phyloP scores from a whole-genome alignment of 441 rosid species.

The Erodium trifolium region DNA sequence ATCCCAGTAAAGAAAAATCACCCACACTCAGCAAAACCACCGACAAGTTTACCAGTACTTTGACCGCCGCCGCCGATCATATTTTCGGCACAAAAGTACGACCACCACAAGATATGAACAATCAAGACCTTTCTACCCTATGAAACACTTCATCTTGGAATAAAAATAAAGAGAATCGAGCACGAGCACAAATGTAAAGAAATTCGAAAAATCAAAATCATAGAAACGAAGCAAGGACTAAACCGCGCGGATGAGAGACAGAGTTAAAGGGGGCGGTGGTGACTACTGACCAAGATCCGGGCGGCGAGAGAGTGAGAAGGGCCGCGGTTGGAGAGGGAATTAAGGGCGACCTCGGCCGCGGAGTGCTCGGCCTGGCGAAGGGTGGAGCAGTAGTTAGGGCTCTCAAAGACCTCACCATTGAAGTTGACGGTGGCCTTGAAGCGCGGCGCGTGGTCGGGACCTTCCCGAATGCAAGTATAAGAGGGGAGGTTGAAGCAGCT shows the following conservation, averaged over 20 bases:
- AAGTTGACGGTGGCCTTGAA: slow-evolving; percentile 92
- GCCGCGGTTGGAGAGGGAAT: slow-evolving; percentile 78
- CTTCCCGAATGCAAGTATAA: slow-evolving; percentile 85
- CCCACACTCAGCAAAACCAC: no score
- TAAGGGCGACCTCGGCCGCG: slow-evolving; percentile 95
- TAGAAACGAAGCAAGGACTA: neutral
- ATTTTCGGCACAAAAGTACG: neutral
- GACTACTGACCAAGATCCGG: slow-evolving; percentile 51
- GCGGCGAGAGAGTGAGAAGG: slow-evolving; percentile 95
- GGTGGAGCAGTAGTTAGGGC: slow-evolving; percentile 83
- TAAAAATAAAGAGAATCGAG: neutral
- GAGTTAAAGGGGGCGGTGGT: neutral
- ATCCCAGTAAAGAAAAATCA: no score
- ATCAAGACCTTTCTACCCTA: neutral
- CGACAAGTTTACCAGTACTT: no score
- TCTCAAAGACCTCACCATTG: slow-evolving; percentile 91
- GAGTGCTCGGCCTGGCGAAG: slow-evolving; percentile 99
- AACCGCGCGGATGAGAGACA: no score
- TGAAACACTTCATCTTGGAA: neutral
- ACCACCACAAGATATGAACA: neutral
- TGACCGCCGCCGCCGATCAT: neutral
- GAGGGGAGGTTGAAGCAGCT: slow-evolving; percentile 59
- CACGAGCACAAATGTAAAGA: neutral
- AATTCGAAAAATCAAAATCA: neutral
- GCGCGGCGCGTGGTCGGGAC: slow-evolving; percentile 98